Conservation (phyloP, 768 basidiomycete genomes). For the Pleurotus cornucopiae region DNA sequence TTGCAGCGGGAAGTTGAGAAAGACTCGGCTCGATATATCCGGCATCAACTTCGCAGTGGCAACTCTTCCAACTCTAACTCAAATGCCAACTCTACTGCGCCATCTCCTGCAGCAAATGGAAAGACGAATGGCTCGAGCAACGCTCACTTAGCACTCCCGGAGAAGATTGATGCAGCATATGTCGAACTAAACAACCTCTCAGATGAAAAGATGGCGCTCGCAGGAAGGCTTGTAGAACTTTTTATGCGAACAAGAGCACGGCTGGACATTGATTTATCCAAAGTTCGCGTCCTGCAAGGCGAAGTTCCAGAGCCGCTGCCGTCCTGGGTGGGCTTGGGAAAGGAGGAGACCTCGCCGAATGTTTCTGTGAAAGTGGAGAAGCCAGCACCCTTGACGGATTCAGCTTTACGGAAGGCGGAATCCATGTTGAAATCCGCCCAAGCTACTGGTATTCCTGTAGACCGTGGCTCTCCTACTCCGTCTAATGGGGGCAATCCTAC, state of each 20-base stretch:
- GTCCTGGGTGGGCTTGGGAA: background rate
- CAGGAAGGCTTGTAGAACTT: constrained; percentile 35
- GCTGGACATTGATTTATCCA: constrained; percentile 37
- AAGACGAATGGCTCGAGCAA: constrained; percentile 15
- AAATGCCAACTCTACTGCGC: constrained; percentile 1
- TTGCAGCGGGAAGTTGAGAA: constrained; percentile 34
- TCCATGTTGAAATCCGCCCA: background rate
- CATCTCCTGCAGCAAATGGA: constrained; percentile 15
- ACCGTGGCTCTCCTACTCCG: background rate
- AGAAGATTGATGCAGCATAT: constrained; percentile 30
- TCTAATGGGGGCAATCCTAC: background rate
- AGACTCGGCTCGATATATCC: constrained; percentile 35
- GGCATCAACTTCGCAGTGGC: constrained; percentile 25
- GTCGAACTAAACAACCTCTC: constrained; percentile 32
- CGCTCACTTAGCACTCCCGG: constrained; percentile 25
- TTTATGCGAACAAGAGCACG: constrained; percentile 34
- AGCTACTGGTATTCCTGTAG: background rate
- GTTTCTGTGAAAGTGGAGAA: background rate
- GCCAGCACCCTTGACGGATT: background rate
- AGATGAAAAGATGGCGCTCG: constrained; percentile 34
- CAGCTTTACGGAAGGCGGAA: background rate
- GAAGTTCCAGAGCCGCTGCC: background rate
- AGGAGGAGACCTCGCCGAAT: background rate
- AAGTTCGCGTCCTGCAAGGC: constrained; percentile 35
- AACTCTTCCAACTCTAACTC: constrained; percentile 10